phyloP scores from a whole-genome alignment of 2,329 filamentous ascomycete genomes.

The Fusarium beomiforme region DNA sequence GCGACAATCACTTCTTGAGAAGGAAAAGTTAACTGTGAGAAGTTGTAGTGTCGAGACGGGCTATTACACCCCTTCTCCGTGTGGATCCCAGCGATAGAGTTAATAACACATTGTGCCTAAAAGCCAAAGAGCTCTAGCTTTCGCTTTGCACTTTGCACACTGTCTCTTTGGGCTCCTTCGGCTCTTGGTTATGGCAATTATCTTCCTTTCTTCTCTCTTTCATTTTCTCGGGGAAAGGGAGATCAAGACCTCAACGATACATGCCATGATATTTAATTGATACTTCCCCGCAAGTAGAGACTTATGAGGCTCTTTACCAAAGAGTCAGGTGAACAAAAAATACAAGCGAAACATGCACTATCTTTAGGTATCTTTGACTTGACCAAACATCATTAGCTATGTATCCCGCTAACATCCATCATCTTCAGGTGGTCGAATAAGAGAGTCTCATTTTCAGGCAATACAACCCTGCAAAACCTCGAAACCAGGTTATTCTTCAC shows the following conservation, averaged over 20 bases:
- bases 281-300: slow-evolving; percentile 13
- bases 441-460: background rate
- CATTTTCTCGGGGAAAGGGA: background rate
- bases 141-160: background rate
- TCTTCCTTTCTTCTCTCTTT: background rate
- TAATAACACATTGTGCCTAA: background rate
- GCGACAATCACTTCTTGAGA: background rate
- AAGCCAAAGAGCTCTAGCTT: background rate
- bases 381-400: background rate
- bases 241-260: background rate
- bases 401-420: slow-evolving; percentile 12
- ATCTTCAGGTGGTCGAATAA: slow-evolving; percentile 14
- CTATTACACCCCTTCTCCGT: background rate
- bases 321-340: background rate
- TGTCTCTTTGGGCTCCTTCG: background rate
- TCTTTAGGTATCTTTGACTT: background rate
- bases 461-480: slow-evolving; percentile 9
- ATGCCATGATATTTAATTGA: background rate
- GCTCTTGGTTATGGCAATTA: background rate
- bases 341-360: background rate
- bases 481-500: slow-evolving; percentile 18
- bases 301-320: background rate
- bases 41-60: background rate
- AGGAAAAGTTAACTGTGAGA: background rate
- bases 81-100: background rate